These are phyloP conservation scores for Alternaria sp. DNA, from an alignment of 2,329 filamentous ascomycete genomes.

Conservation along the genomic window DNA sequence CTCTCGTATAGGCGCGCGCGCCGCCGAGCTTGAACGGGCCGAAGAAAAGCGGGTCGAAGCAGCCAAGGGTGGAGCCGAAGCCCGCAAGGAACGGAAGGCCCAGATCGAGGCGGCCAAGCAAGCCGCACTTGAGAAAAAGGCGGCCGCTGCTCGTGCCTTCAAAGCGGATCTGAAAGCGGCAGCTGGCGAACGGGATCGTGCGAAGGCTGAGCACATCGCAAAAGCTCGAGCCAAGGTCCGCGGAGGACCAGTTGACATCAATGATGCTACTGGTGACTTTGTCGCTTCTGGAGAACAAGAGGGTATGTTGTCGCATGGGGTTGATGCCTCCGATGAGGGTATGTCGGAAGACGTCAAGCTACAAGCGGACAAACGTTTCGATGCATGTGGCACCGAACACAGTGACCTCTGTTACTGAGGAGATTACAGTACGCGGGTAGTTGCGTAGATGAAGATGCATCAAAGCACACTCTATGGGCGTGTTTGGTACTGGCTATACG, in stretches of 20 bases:
- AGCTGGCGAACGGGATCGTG: slow-evolving; percentile 1
- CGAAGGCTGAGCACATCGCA: slow-evolving; percentile 17
- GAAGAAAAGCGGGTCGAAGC: slow-evolving; percentile 6
- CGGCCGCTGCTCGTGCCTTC: slow-evolving; percentile 14
- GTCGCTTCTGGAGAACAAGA: not conserved
- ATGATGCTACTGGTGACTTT: not conserved
- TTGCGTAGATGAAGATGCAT: not conserved
- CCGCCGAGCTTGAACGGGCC: not conserved
- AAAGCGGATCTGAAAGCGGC: slow-evolving; percentile 14
- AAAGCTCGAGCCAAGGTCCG: slow-evolving; percentile 22
- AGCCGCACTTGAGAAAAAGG: slow-evolving; percentile 16
- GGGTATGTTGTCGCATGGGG: not conserved
- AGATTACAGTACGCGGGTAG: slow-evolving; percentile 4
- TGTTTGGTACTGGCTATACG: slow-evolving; percentile 5
- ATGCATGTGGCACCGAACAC: slow-evolving; percentile 9
- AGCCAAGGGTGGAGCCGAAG: not conserved
- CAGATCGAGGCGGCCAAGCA: slow-evolving; percentile 15
- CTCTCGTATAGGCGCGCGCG: not conserved
- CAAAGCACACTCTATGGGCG: not conserved
- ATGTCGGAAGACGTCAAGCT: not conserved
- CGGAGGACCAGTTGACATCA: slow-evolving; percentile 1
- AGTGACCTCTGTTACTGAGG: slow-evolving; percentile 11
- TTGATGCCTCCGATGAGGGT: not conserved
- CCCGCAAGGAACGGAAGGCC: slow-evolving; percentile 12
- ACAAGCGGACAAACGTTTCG: slow-evolving; percentile 6